These are phyloP conservation scores for Trichoderma gamsii DNA, from an alignment of 495 filamentous ascomycete genomes.

Conservation along the genomic window DNA sequence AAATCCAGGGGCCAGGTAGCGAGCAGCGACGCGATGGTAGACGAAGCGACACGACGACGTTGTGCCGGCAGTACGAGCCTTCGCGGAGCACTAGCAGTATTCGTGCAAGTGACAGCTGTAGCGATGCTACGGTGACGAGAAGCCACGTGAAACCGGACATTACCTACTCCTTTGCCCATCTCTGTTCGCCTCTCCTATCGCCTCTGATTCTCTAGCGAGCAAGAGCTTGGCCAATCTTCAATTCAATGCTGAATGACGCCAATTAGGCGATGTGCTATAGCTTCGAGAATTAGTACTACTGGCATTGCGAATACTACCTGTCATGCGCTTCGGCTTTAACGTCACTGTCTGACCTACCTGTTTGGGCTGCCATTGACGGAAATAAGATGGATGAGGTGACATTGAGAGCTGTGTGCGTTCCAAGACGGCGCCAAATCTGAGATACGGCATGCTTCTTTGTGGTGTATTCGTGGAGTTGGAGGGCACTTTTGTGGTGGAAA, in stretches of 20 bases:
- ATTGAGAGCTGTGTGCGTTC: background rate
- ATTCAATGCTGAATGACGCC: too few relatives aligned
- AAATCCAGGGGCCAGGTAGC: slow-evolving; percentile 8
- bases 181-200: too few relatives aligned
- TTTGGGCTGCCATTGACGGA: slow-evolving; percentile 1
- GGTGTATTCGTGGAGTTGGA: too few relatives aligned
- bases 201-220: too few relatives aligned
- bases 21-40: background rate
- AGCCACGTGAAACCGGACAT: slow-evolving; percentile 1
- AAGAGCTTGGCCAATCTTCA: too few relatives aligned
- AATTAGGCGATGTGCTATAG: too few relatives aligned
- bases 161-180: background rate
- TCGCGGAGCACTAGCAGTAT: background rate
- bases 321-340: background rate
- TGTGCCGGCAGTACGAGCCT: background rate
- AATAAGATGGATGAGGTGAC: background rate
- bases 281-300: background rate
- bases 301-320: background rate
- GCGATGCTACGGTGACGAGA: background rate
- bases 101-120: background rate
- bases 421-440: background rate
- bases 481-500: too few relatives aligned
- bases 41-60: background rate
- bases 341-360: background rate
- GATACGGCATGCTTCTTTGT: background rate